Conservation (phyloP, 73 alveolate species). For the Symbiodinium natans region DNA sequence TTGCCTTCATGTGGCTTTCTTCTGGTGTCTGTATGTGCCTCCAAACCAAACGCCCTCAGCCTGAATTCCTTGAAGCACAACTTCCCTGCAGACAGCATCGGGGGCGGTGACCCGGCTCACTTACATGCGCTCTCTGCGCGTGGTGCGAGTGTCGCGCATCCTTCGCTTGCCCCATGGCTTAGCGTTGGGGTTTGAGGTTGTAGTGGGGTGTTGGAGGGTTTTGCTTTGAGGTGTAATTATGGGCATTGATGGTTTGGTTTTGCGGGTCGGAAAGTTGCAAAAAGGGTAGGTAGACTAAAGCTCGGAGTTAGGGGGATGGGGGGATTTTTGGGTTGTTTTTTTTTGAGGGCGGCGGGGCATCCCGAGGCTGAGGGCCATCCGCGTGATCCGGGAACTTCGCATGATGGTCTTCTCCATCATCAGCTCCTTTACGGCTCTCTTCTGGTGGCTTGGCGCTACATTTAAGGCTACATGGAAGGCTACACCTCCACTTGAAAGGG, state of each 20-base stretch:
- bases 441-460: constrained; percentile 45
- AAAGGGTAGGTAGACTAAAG: no score
- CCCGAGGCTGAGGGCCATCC: constrained; percentile 32
- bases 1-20: no score
- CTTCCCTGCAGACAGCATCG: background rate
- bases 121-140: constrained; percentile 78
- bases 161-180: constrained; percentile 35
- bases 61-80: no score
- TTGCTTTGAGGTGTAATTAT: no score
- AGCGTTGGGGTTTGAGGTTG: no score
- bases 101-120: constrained; percentile 12
- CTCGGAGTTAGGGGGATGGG: no score
- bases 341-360: background rate
- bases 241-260: no score
- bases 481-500: background rate
- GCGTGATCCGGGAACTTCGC: constrained; percentile 87
- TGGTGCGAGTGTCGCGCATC: constrained; percentile 61
- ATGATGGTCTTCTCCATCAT: constrained; percentile 91
- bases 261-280: no score
- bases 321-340: no score
- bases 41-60: no score
- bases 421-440: constrained; percentile 50
- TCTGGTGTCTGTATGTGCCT: no score
- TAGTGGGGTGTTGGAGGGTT: no score
- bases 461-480: background rate